These are phyloP conservation scores for Saccharomycopsis schoenii DNA, from an alignment of 805 yeast genomes.

Conservation along the genomic window DNA sequence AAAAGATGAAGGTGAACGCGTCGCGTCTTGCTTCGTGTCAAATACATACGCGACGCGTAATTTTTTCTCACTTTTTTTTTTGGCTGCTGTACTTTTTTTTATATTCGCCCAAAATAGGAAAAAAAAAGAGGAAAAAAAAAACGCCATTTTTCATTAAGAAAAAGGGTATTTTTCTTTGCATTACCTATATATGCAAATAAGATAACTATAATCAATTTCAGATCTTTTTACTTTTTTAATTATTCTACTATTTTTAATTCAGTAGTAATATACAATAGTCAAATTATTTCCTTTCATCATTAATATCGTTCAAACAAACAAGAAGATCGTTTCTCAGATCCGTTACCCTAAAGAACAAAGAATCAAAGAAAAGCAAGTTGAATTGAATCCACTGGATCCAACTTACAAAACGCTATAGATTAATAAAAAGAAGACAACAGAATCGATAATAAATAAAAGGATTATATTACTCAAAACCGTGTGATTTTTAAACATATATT, in stretches of 20 bases:
- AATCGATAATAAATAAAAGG: not conserved
- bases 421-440: not conserved
- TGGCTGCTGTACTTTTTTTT: not conserved
- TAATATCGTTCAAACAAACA: not conserved
- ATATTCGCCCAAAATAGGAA: not conserved
- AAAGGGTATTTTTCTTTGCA: not conserved
- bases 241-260: not conserved
- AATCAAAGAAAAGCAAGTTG: no score
- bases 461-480: no score
- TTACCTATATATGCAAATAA: not conserved
- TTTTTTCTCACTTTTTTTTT: not conserved
- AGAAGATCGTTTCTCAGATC: no score
- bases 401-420: no score
- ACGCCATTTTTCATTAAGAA: not conserved
- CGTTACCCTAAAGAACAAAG: no score
- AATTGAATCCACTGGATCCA: no score
- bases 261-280: not conserved
- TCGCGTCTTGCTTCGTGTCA: not conserved
- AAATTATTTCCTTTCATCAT: not conserved
- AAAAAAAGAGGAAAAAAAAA: not conserved
- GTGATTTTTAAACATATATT: no score
- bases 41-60: not conserved
- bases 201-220: not conserved
- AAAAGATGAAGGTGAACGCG: not conserved
- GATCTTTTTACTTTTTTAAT: not conserved